Evolutionary conservation across 2,329 filamentous ascomycete species (phyloP), one percentile per base, ranked within the genome.

Genomic region (Didymella sp.): DNA sequence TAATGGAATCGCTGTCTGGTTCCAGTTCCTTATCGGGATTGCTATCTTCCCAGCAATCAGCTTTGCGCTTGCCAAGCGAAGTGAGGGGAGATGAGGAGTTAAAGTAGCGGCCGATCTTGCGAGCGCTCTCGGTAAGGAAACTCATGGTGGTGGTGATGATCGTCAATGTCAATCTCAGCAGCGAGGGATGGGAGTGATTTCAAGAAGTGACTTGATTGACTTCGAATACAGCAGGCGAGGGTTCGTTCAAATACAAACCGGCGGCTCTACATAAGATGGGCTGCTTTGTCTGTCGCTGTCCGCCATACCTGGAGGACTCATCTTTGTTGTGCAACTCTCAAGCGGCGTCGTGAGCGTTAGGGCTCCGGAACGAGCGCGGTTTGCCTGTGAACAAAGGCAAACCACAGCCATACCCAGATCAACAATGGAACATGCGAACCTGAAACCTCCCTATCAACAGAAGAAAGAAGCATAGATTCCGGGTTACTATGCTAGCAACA

Each of bases 381-480:
- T 25, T 40, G 41, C 41, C 15, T 4, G 6, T n/a, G n/a, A 31
- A 51, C 35, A 56, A 56, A 46, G 46, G 12, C 35, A 2, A 22
- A 24, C 13, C 17, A 11, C 4, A 45, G 19, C 8, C 17, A 24
- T 28, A 4, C 17, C 3, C 9, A 13, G 8, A 25, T 13, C 27
- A 25, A 42, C 24, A 50, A 22, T 33, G 15, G 13, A 27, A 24
- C 2, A 11, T 5, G 0, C 6, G 9, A 9, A 17, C 8, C 12
- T 28, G 43, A 43, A 48, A 41, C 81, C n/a, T 33, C 33, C 33
- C 31, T 33, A 2, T 19, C 7, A n/a, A 19, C n/a, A 9, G 7
- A 35, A 82, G 9, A 38, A 38, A 38, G 35, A 61, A 81, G 85
- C 24, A 87, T 19, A 84, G 82, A 13, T 2, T 13, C 12, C 13